Evolutionary conservation across 345 rosid genomes (phyloP).

Genomic region (Anastatica hierochuntica): DNA sequence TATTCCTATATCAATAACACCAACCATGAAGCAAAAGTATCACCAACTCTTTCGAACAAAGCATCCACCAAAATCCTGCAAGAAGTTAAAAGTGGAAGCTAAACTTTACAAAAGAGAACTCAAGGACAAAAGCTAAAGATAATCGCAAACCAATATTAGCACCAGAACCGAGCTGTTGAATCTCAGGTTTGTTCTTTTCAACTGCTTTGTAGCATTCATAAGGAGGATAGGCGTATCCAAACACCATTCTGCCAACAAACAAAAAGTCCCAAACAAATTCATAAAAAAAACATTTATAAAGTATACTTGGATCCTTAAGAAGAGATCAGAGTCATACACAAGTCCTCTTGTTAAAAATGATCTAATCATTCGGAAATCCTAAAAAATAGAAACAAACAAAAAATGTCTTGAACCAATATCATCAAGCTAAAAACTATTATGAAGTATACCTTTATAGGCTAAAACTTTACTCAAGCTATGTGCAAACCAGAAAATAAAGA

Average conservation of each 20-base stretch:
- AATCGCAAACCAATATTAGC: slow-evolving; percentile 59
- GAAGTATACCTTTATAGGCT: not conserved
- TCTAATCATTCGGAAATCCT: slow-evolving; percentile 40
- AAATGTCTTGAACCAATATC: not conserved
- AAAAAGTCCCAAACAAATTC: not conserved
- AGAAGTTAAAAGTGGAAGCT: not conserved
- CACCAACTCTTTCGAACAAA: slow-evolving; percentile 61
- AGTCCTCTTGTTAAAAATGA: slow-evolving; percentile 55
- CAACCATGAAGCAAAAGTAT: slow-evolving; percentile 63
- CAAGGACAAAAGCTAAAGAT: not conserved
- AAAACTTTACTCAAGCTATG: not conserved
- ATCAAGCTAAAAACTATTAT: slow-evolving; percentile 3
- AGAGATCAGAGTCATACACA: slow-evolving; percentile 36
- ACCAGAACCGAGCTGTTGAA: slow-evolving; percentile 65
- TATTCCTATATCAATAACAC: not conserved
- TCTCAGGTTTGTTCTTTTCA: slow-evolving; percentile 43
- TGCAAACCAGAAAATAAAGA: not conserved
- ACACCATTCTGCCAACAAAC: slow-evolving; percentile 40
- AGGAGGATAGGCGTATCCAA: slow-evolving; percentile 79
- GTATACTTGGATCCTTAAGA: not conserved
- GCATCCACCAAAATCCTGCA: slow-evolving; percentile 72
- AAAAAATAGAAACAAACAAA: not conserved
- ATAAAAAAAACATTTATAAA: not conserved
- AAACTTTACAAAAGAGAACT: not conserved
- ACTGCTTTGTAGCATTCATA: slow-evolving; percentile 63